Percentiles rank a stretch among this genome's conserved stretches.
Conservation (phyloP, 129 eudicot species). For the Escallonia rubra region DNA sequence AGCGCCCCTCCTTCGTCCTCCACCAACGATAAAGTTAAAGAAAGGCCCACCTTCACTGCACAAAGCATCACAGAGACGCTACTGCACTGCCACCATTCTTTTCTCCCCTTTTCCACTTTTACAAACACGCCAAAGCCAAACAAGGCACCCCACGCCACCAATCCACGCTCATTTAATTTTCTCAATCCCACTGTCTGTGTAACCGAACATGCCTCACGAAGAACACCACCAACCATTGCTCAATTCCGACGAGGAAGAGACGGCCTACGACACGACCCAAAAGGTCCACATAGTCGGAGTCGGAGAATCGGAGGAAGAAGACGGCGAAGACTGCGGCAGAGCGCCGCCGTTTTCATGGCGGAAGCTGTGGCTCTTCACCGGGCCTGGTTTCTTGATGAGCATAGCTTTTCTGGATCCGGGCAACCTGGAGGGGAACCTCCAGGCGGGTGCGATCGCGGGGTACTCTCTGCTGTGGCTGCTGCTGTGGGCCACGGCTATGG, state of each 20-base stretch:
- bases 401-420: constrained; percentile 97
- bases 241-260: constrained; percentile 39
- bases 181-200: not conserved
- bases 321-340: constrained; percentile 20
- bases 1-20: not conserved
- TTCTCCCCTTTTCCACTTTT: constrained; percentile 1
- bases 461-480: constrained; percentile 83
- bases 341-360: constrained; percentile 86
- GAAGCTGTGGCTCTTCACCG: constrained; percentile 85
- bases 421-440: constrained; percentile 90
- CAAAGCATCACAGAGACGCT: no score
- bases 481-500: constrained; percentile 93
- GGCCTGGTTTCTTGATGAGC: constrained; percentile 93
- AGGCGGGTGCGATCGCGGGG: constrained; percentile 96
- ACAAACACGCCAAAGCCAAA: not conserved
- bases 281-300: constrained; percentile 52
- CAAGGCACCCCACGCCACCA: not conserved
- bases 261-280: constrained; percentile 45
- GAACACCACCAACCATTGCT: constrained; percentile 20
- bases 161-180: not conserved
- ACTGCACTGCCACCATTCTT: not conserved
- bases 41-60: no score
- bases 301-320: constrained; percentile 20
- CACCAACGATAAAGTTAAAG: no score
- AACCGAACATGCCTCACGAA: constrained; percentile 11